phyloP scores from a whole-genome alignment of 2,329 filamentous ascomycete species.

The Blastomyces gilchristii region DNA sequence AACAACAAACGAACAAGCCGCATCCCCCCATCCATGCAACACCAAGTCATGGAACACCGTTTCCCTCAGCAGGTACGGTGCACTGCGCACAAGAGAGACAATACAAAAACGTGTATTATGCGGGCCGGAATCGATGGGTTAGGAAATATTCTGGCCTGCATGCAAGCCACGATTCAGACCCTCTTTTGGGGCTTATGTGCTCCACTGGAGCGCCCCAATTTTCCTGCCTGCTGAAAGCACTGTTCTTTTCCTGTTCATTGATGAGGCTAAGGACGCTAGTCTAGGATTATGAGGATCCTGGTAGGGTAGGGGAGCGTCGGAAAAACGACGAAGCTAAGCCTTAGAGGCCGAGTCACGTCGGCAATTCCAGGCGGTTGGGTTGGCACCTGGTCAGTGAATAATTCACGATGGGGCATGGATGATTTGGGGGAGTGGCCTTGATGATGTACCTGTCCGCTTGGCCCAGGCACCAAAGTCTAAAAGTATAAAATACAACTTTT shows the following conservation, averaged over 20 bases:
- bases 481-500: background rate
- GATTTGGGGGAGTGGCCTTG: background rate
- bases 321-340: background rate
- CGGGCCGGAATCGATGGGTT: background rate
- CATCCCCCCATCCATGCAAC: background rate
- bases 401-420: background rate
- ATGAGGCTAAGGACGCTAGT: background rate
- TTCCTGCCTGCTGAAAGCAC: constrained; percentile 1
- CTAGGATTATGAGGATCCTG: background rate
- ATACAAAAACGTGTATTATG: background rate
- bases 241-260: background rate
- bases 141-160: background rate
- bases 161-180: constrained; percentile 4
- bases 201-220: background rate
- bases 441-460: background rate
- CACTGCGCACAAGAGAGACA: background rate
- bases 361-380: background rate
- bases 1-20: background rate
- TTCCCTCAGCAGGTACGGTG: background rate
- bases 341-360: background rate
- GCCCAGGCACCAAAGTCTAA: constrained; percentile 6
- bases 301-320: background rate
- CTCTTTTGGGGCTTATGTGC: background rate
- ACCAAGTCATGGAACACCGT: background rate
- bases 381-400: background rate